These are phyloP conservation scores for Kwoniella sp. DNA, from an alignment of 768 basidiomycete species.

Conservation along the genomic window DNA sequence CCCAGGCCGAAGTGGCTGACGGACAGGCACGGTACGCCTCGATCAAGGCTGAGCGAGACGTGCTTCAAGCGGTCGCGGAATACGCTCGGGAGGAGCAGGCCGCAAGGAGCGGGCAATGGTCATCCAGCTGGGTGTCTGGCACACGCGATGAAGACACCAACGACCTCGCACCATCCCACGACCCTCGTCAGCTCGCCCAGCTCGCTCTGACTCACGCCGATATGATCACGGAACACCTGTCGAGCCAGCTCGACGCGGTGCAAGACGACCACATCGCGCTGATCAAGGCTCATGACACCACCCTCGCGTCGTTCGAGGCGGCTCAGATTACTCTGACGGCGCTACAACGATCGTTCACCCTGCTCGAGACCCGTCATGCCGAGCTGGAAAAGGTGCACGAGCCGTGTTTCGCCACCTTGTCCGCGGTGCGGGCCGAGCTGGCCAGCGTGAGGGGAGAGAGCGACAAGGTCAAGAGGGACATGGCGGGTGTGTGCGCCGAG, in stretches of 20 bases:
- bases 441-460: background rate
- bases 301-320: background rate
- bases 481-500: constrained; percentile 14
- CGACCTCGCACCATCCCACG: too few relatives aligned
- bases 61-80: background rate
- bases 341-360: constrained; percentile 17
- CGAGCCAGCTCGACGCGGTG: background rate
- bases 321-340: background rate
- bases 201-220: constrained; percentile 5
- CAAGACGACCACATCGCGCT: background rate
- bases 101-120: too few relatives aligned
- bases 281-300: background rate
- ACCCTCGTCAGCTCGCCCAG: constrained; percentile 3
- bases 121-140: too few relatives aligned
- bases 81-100: background rate
- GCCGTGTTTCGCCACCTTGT: too few relatives aligned
- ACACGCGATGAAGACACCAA: too few relatives aligned
- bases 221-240: constrained; percentile 5
- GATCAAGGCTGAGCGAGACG: background rate
- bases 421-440: background rate
- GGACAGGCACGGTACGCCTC: too few relatives aligned
- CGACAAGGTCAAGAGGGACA: background rate
- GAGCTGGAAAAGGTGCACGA: background rate
- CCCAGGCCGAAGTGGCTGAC: too few relatives aligned
- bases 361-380: constrained; percentile 7